Evolutionary conservation across 2,329 filamentous ascomycete genomes (phyloP).

Genomic region (Chrysoporthe puriensis): DNA sequence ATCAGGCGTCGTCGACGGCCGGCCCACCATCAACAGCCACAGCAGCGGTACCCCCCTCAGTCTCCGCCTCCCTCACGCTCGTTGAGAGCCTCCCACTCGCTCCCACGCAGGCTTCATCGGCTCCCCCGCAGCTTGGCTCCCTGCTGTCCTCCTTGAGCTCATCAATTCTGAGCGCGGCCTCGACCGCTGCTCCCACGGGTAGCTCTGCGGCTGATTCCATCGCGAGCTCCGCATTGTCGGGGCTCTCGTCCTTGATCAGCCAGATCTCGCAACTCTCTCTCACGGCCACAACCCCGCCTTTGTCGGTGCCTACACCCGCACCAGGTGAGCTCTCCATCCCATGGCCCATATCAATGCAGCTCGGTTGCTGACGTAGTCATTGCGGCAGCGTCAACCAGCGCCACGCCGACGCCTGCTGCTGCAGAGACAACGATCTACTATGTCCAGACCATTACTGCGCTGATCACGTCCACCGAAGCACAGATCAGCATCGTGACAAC

Average conservation of each 20-base stretch:
- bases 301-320: background rate
- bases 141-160: constrained; percentile 25
- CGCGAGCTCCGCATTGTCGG: constrained; percentile 21
- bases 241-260: constrained; percentile 25
- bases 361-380: constrained; percentile 8
- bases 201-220: constrained; percentile 11
- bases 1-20: background rate
- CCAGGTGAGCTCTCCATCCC: constrained; percentile 11
- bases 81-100: constrained; percentile 11
- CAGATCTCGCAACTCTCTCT: constrained; percentile 27
- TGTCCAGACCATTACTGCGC: constrained; percentile 26
- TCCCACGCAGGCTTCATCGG: background rate
- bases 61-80: constrained; percentile 22
- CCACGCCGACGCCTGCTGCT: background rate
- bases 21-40: background rate
- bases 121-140: constrained; percentile 16
- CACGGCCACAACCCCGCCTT: constrained; percentile 5
- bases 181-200: background rate
- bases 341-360: too few species aligned
- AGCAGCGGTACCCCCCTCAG: constrained; percentile 10
- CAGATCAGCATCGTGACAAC: constrained; percentile 20
- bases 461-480: constrained; percentile 24
- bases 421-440: constrained; percentile 28
- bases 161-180: constrained; percentile 12
- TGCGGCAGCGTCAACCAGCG: background rate